Evolutionary conservation across 2,329 filamentous ascomycete genomes (phyloP).

Genomic region (Microcera coccophila): DNA sequence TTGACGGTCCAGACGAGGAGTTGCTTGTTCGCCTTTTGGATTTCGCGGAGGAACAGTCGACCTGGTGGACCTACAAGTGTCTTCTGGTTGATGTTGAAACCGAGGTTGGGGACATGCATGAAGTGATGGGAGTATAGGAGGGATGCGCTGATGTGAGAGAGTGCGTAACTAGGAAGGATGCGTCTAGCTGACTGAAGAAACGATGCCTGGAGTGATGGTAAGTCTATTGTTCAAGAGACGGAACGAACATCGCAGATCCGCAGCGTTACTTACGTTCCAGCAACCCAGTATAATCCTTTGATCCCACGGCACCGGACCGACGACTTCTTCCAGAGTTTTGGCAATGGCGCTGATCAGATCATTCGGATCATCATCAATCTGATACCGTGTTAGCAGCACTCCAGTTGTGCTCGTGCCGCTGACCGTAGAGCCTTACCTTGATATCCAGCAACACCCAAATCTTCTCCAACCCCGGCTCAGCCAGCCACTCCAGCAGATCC

Average conservation of each 20-base stretch:
- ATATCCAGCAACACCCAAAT: constrained; percentile 86
- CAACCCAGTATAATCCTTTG: constrained; percentile 73
- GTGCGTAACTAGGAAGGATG: constrained; percentile 59
- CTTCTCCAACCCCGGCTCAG: constrained; percentile 58
- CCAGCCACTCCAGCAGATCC: constrained; percentile 72
- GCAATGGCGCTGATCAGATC: constrained; percentile 68
- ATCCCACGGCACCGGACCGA: constrained; percentile 58
- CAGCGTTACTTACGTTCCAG: constrained; percentile 60
- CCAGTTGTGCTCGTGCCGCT: not conserved
- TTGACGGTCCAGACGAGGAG: constrained; percentile 89
- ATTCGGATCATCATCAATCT: constrained; percentile 67
- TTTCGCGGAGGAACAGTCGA: constrained; percentile 59
- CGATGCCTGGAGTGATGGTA: constrained; percentile 44
- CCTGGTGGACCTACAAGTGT: constrained; percentile 67
- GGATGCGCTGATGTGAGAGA: constrained; percentile 67
- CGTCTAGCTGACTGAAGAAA: constrained; percentile 62
- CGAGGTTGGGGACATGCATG: constrained; percentile 59
- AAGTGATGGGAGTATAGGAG: constrained; percentile 67
- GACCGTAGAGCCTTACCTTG: constrained; percentile 53
- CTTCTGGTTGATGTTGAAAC: constrained; percentile 73
- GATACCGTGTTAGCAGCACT: constrained; percentile 10
- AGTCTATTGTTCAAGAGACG: not conserved
- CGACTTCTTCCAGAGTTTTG: constrained; percentile 55
- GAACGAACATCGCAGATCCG: not conserved
- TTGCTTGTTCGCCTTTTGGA: constrained; percentile 46